Evolutionary conservation across 805 yeast genomes (phyloP), one percentile per base, ranked within the genome.

Genomic region (Cyberlindnera maclurae): DNA sequence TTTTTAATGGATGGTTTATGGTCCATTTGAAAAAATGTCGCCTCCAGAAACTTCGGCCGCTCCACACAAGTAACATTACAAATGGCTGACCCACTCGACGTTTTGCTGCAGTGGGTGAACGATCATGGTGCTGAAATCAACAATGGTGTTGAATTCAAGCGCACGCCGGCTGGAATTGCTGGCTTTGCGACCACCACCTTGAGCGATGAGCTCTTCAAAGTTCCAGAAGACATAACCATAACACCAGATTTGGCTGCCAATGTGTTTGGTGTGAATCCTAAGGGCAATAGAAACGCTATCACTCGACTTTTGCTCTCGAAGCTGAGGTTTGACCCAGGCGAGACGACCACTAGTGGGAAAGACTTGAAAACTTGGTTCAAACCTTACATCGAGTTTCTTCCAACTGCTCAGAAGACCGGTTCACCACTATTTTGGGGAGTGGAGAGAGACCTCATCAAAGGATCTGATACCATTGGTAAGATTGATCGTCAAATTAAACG

Each of bases 341-440:
- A 55, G 3, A 41, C 55, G 5, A 31, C 37, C 4, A 29, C 36
- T 4, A 34, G 38, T 15, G 38, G 32, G 2, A 32, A 35, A n/a
- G 39, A 46, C 9, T 36, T 51, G 10, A 36, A 46, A 3, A 43
- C 45, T 7, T 43, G 60, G 18, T 65, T 61, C 37, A 33, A 47
- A 15, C 71, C 77, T 3, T 79, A 78, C 46, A 53, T 79, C 29
- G 60, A 68, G 30, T 52, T 63, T 12, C 55, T 79, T 15, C 82
- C 86, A 2, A 27, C 68, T 2, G 49, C 58, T 5, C 50, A 51
- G 9, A 60, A 64, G 5, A 66, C 75, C 15, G 68, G 69, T n/a
- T 65, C 79, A 10, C 95, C 96, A 1, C 71, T 73, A 38, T 75
- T 74, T 46, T 88, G 89, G 87, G 53, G 66, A 0, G 62, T 60